A percentile compares a stretch with the other conserved stretches of the same genome.
Conservation (phyloP, 2,329 filamentous ascomycete species). For the Thelonectria rubi region DNA sequence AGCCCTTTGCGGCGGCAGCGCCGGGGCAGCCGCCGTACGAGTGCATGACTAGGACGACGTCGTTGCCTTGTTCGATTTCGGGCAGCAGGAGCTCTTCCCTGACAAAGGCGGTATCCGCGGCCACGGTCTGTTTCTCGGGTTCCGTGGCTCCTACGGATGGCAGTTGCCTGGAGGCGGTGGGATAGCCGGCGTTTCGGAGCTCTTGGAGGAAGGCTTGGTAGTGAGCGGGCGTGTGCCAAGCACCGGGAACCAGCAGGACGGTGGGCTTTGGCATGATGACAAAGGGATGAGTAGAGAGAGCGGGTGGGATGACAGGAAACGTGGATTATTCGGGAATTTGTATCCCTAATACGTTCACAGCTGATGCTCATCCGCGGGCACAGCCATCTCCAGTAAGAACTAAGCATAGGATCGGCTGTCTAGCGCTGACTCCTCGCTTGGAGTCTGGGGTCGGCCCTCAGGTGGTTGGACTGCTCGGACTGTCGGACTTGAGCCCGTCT, state of each 20-base stretch:
- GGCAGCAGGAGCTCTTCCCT: slow-evolving; percentile 14
- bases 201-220: slow-evolving; percentile 10
- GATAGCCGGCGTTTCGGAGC: slow-evolving; percentile 21
- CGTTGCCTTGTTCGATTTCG: slow-evolving; percentile 30
- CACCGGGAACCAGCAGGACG: slow-evolving; percentile 31
- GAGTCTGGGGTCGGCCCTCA: neutral
- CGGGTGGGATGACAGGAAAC: neutral
- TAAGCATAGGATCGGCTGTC: neutral
- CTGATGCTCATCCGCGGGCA: neutral
- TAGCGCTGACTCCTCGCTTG: neutral
- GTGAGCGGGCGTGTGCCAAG: slow-evolving; percentile 30
- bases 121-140: slow-evolving; percentile 3
- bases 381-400: too few species aligned
- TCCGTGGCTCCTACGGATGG: slow-evolving; percentile 15
- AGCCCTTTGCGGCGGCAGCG: slow-evolving; percentile 24
- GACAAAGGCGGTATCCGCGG: slow-evolving; percentile 18
- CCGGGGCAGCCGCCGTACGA: slow-evolving; percentile 37
- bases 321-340: neutral
- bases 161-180: slow-evolving; percentile 19
- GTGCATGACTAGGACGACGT: slow-evolving; percentile 36
- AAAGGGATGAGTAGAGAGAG: neutral
- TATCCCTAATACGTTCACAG: neutral
- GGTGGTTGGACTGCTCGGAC: neutral
- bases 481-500: neutral
- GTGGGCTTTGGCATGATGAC: slow-evolving; percentile 25